Base-by-base conservation (phyloP, 192 early-diverging fungal species). In the Linnemannia zychae region DNA sequence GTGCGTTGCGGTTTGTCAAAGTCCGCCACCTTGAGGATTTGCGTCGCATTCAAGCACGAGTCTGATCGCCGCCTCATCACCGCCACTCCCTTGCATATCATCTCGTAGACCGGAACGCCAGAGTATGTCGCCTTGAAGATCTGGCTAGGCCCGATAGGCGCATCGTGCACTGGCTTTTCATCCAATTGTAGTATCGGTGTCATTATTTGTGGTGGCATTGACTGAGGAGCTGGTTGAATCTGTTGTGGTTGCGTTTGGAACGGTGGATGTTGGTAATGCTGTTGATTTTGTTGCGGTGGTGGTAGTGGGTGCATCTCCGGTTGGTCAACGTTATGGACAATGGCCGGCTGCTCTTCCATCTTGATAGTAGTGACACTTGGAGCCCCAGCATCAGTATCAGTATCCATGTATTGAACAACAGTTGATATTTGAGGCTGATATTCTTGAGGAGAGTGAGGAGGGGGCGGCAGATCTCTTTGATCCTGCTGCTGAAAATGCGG, bases 11-110 rank as follows among this genome's bases (percentile, higher is more conserved):
- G 94, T 90, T 99, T 99, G 73, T 98, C 97, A 53, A 99, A 93
- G 1, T 94, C 94, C 7, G 98, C 99, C 3, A 99, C 98, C 86
- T 99, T 99, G 33, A 99, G 92, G 67, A 99, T 96, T 88, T 99
- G 99, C 0, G 99, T 99, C 24, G 98, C 97, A 86, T 99, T 99
- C 65, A 99, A 88, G 87, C 93, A 99, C 12, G 94, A 95, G 87
- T 99, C 99, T 4, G 91, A 90, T 66, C 92, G 92, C 68, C 96
- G 86, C 6, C 93, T 91, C 96, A 97, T 97, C 44, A 96, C 93
- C 38, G 95, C 94, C 13, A 93, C 91, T 13, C 89, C 92, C 72
- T 93, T 89, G 82, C 94, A 96, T 80, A 95, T 91, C 92, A 97
- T 96, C 81, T 99, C 98, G 88, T 95, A 99, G 28, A 99, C 98